These are phyloP conservation scores for Hyaloscypha hepaticicola DNA, from an alignment of 495 filamentous ascomycete species.

Conservation along the genomic window DNA sequence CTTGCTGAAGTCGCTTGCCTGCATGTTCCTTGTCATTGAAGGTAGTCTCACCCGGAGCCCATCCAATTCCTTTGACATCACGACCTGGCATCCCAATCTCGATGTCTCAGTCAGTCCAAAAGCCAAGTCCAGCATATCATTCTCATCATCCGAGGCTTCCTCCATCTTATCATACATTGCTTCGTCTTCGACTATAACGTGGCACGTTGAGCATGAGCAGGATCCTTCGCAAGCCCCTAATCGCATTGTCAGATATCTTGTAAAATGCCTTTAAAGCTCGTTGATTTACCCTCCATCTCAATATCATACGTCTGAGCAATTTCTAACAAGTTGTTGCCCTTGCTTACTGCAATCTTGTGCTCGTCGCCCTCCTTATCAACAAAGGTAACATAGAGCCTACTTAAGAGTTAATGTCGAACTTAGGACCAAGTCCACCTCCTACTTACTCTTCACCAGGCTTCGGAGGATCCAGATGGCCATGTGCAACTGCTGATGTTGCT, in stretches of 20 bases:
- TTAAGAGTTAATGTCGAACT: conserved; percentile 11
- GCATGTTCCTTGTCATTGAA: conserved; percentile 91
- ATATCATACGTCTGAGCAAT: conserved; percentile 93
- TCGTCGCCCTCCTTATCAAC: conserved; percentile 86
- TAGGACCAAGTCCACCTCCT: not conserved
- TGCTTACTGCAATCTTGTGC: conserved; percentile 72
- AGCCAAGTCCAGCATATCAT: conserved; percentile 97
- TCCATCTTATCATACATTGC: conserved; percentile 87
- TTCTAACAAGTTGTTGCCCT: conserved; percentile 89
- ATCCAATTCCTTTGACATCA: conserved; percentile 87
- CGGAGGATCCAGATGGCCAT: conserved; percentile 80
- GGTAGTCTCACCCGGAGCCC: conserved; percentile 82
- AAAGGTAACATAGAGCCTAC: conserved; percentile 85
- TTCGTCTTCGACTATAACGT: conserved; percentile 85
- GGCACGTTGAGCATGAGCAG: conserved; percentile 96
- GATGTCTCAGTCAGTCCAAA: conserved; percentile 97
- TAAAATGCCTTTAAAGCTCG: not conserved
- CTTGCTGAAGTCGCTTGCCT: conserved; percentile 84
- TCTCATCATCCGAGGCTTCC: conserved; percentile 95
- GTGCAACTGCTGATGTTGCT: conserved; percentile 54
- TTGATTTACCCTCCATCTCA: conserved; percentile 82
- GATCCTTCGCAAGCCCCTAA: conserved; percentile 89
- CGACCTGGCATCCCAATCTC: conserved; percentile 90
- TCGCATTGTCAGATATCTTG: not conserved
- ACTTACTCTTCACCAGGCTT: conserved; percentile 93